Percentiles rank a stretch among this genome's conserved stretches.
phyloP scores from a whole-genome alignment of 257 asterid species.

The Primulina eburnea region DNA sequence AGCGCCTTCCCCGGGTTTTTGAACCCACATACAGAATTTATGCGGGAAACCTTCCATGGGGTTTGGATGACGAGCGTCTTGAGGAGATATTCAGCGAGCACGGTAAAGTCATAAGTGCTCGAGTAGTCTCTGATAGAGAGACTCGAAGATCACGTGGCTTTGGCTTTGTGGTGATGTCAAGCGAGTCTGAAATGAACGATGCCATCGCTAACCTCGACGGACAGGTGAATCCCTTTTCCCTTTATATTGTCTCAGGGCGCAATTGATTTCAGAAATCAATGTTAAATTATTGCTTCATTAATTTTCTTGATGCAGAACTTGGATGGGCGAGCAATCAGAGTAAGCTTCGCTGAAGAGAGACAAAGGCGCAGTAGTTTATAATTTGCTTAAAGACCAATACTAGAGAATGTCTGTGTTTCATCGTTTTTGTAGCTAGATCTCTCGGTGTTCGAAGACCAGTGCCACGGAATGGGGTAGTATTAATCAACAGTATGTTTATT shows the following conservation, averaged over 20 bases:
- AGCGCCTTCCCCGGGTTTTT: slow-evolving; percentile 54
- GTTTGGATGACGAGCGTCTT: slow-evolving; percentile 60
- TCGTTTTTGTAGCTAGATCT: slow-evolving; percentile 18
- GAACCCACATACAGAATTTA: slow-evolving; percentile 61
- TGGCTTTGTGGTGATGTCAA: slow-evolving; percentile 86
- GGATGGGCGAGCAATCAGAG: slow-evolving; percentile 51
- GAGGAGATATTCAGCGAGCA: slow-evolving; percentile 76
- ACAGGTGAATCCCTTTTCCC: slow-evolving; percentile 43
- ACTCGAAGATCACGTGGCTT: slow-evolving; percentile 87
- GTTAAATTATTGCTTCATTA: background rate
- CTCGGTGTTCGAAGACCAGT: background rate
- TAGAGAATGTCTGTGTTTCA: background rate
- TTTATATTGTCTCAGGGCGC: background rate
- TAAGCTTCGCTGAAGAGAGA: slow-evolving; percentile 40
- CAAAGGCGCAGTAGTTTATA: slow-evolving; percentile 36
- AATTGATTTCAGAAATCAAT: background rate
- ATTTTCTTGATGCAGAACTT: slow-evolving; percentile 37
- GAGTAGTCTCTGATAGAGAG: slow-evolving; percentile 75
- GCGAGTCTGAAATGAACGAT: slow-evolving; percentile 70
- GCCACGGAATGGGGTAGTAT: slow-evolving; percentile 19
- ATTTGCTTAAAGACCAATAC: slow-evolving; percentile 14
- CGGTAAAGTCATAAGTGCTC: slow-evolving; percentile 76
- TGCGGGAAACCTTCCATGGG: slow-evolving; percentile 92
- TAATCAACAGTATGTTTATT: background rate
- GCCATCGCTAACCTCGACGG: slow-evolving; percentile 90